Base-by-base conservation (phyloP, 306 rosid genomes). In the Rosa rugosa region DNA sequence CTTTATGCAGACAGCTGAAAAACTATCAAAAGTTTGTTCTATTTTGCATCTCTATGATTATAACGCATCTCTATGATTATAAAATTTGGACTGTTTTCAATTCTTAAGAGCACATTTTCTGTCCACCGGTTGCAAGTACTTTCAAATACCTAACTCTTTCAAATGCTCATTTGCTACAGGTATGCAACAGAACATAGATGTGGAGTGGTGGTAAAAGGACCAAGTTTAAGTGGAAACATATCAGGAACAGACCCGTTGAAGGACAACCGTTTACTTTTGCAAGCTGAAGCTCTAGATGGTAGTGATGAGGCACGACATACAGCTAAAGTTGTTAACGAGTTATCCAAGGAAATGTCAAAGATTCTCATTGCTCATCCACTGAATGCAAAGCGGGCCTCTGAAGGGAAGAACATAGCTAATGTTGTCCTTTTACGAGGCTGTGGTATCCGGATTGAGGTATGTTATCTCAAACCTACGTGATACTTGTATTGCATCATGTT, bases 161-260 rank as follows among this genome's bases (percentile, higher is more conserved):
- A 22, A 36, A 40, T 56, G 27, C 45, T 34, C 22, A 40, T 85
- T 70, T 83, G 63, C 47, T 75, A 51, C 74, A 94, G 98, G 88
- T 95, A 95, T 88, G 99, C 99, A 69, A 95, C 98, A 36, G 99
- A 93, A 80, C 98, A 95, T 87, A 92, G 99, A 85, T 93, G 98
- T 86, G 99, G 98, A 64, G 98, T 93, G 83, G 99, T 93, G 44
- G 97, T 91, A 44, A 93, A 93, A 86, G 97, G 99, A 80, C 97
- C 98, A 80, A 89, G 74, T 67, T 80, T 95, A 81, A 93, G 98
- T 65, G 98, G 99, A 81, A 95, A 95, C 75, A 93, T 95, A 83
- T 95, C 99, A 5, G 99, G 98, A 83, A 91, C 99, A 49, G 94
- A 95, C 77, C 98, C 97, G 1, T 84, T 95, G 78, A 93, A 95